Evolutionary conservation across 2,329 filamentous ascomycete species (phyloP).

Genomic region (Incumbomyces lentus): DNA sequence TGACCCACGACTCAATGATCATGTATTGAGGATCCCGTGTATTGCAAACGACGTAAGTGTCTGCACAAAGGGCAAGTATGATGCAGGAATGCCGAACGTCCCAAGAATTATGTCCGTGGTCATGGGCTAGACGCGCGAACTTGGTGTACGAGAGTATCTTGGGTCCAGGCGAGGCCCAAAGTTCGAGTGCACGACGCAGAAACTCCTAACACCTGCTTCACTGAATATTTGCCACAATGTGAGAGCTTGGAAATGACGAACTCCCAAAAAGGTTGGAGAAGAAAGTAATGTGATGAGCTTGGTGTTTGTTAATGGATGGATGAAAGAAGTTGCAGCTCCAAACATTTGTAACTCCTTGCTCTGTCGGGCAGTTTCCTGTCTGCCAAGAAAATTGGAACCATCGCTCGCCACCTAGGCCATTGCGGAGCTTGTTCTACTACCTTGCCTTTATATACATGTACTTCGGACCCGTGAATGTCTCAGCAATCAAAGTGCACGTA

Average conservation of each 20-base stretch:
- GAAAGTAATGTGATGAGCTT: slow-evolving; percentile 2
- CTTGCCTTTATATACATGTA: slow-evolving; percentile 6
- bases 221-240: no score
- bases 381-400: slow-evolving; percentile 2
- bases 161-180: neutral
- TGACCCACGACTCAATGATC: neutral
- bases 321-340: neutral
- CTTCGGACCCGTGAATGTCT: neutral
- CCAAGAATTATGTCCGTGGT: neutral
- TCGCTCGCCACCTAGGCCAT: slow-evolving; percentile 2
- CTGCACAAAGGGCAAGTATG: neutral
- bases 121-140: neutral
- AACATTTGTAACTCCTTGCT: slow-evolving; percentile 3
- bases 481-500: neutral
- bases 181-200: neutral
- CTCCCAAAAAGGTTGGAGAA: neutral
- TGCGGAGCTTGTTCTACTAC: neutral
- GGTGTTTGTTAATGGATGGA: slow-evolving; percentile 4
- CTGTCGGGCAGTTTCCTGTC: neutral
- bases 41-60: neutral
- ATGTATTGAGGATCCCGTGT: neutral
- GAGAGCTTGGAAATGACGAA: no score
- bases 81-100: neutral
- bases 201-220: slow-evolving; percentile 1
- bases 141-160: neutral